phyloP scores from a whole-genome alignment of 2,329 filamentous ascomycete genomes.

The Mollisiaceae sp. region DNA sequence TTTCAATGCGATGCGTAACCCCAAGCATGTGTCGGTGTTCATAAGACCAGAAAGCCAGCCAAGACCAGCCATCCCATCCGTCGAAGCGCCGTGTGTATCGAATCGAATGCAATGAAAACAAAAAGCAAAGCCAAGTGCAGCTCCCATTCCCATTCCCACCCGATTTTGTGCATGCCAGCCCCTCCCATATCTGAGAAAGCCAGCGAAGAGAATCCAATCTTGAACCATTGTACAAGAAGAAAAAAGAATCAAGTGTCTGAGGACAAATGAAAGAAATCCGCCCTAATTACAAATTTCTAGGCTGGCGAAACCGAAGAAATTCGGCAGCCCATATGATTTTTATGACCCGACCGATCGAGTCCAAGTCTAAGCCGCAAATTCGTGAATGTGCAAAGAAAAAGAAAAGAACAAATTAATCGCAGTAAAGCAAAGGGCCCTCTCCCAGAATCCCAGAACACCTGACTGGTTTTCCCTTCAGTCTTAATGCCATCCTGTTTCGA shows the following conservation, averaged over 20 bases:
- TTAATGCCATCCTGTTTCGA: slow-evolving; percentile 44
- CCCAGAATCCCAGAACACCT: slow-evolving; percentile 43
- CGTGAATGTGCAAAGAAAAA: slow-evolving; percentile 40
- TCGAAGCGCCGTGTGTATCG: slow-evolving; percentile 2
- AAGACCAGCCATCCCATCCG: slow-evolving; percentile 11
- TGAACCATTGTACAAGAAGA: slow-evolving; percentile 44
- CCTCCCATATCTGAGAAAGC: slow-evolving; percentile 33
- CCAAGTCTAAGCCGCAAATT: slow-evolving; percentile 37
- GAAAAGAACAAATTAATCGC: slow-evolving; percentile 35
- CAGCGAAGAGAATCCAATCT: slow-evolving; percentile 31
- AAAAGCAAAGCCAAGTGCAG: slow-evolving; percentile 3
- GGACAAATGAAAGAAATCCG: slow-evolving; percentile 40
- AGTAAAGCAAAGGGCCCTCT: slow-evolving; percentile 41
- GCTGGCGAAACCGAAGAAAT: slow-evolving; percentile 38
- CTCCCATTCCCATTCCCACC: slow-evolving; percentile 16
- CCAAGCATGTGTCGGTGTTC: slow-evolving; percentile 8
- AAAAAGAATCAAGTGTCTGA: slow-evolving; percentile 31
- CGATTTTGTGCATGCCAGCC: slow-evolving; percentile 42
- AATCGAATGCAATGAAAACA: slow-evolving; percentile 5
- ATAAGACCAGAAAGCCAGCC: slow-evolving; percentile 9
- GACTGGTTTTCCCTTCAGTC: slow-evolving; percentile 43
- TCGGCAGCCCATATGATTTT: slow-evolving; percentile 38
- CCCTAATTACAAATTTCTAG: slow-evolving; percentile 45
- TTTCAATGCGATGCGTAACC: slow-evolving; percentile 5
- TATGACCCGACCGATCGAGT: slow-evolving; percentile 33